Percentiles rank a stretch among this genome's conserved stretches.
phyloP scores from a whole-genome alignment of 257 asterid species.

The Mentha longifolia region DNA sequence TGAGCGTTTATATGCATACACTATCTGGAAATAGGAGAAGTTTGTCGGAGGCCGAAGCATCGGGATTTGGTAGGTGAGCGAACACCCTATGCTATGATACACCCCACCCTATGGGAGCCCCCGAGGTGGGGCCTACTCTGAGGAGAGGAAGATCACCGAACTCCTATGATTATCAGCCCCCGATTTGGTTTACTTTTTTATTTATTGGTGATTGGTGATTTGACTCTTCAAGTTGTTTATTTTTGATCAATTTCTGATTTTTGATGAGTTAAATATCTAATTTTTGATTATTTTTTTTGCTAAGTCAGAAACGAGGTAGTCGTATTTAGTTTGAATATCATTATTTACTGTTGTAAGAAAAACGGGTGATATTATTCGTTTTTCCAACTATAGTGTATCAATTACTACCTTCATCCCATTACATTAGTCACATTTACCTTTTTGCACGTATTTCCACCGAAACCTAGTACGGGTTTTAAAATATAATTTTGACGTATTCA shows the following conservation, averaged over 20 bases:
- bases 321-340: no score
- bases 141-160: constrained; percentile 33
- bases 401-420: no score
- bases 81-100: constrained; percentile 27
- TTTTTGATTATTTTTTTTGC: background rate
- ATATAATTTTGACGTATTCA: no score
- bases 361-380: no score
- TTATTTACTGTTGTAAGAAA: no score
- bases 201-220: no score
- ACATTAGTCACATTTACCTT: no score
- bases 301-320: no score
- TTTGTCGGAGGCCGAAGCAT: constrained; percentile 45
- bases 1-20: constrained; percentile 10
- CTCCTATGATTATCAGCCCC: constrained; percentile 28
- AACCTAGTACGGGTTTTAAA: no score
- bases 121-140: constrained; percentile 27
- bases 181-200: background rate
- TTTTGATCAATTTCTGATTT: constrained; percentile 3
- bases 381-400: no score
- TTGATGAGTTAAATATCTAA: background rate
- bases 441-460: no score
- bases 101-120: constrained; percentile 31
- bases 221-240: constrained; percentile 10
- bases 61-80: constrained; percentile 53
- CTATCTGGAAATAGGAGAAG: constrained; percentile 30